Conservation (phyloP, 345 rosid genomes). For the Boechera stricta region DNA sequence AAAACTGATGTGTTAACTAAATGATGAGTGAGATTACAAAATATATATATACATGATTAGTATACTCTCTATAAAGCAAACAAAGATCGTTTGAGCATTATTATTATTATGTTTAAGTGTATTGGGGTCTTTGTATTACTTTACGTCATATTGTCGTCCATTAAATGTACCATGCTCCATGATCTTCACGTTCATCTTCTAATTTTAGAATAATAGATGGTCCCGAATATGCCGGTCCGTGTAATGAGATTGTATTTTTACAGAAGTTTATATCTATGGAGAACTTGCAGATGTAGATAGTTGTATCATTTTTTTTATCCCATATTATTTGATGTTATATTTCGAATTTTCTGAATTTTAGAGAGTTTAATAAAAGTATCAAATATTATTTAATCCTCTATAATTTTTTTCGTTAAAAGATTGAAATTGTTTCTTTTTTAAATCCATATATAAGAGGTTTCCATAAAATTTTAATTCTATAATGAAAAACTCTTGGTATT, state of each 20-base stretch:
- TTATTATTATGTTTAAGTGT: slow-evolving; percentile 22
- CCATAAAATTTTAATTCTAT: not conserved
- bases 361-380: not conserved
- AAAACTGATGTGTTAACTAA: not conserved
- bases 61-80: not conserved
- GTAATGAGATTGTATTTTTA: slow-evolving; percentile 21
- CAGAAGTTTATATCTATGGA: too few relatives aligned
- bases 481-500: not conserved
- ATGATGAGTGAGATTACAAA: not conserved
- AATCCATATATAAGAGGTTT: not conserved
- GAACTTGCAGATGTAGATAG: too few relatives aligned
- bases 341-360: not conserved
- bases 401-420: not conserved
- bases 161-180: slow-evolving; percentile 29
- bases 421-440: not conserved
- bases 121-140: slow-evolving; percentile 10
- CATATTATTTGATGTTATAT: not conserved
- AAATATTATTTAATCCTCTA: not conserved
- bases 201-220: slow-evolving; percentile 32
- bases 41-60: not conserved
- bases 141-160: slow-evolving; percentile 37
- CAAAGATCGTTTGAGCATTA: slow-evolving; percentile 17
- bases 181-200: slow-evolving; percentile 39
- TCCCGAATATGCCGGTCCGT: slow-evolving; percentile 40
- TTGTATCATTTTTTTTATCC: too few relatives aligned